Evolutionary conservation across 2,329 filamentous ascomycete genomes (phyloP).

Genomic region (Fusarium brachygibbosum): DNA sequence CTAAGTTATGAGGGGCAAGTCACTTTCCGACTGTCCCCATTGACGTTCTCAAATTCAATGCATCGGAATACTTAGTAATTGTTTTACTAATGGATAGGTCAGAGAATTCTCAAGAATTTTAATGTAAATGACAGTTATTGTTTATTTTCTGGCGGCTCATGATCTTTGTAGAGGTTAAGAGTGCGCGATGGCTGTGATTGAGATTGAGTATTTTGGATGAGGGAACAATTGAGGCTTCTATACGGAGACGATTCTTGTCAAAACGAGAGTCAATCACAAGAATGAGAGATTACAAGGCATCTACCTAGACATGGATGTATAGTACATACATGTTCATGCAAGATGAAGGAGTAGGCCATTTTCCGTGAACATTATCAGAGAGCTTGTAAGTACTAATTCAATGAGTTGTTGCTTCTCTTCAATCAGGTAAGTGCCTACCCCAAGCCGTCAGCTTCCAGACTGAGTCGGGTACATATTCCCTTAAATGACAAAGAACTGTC

Average conservation of each 20-base stretch:
- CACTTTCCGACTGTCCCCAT: not conserved
- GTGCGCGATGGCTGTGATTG: not conserved
- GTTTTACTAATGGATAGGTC: not conserved
- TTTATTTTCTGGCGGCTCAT: not conserved
- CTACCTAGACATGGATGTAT: not conserved
- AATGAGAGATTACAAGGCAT: not conserved
- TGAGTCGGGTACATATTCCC: too few relatives aligned
- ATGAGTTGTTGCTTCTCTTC: not conserved
- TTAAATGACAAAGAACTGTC: not conserved
- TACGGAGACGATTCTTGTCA: not conserved
- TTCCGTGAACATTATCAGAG: not conserved
- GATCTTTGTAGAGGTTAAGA: not conserved
- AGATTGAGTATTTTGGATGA: not conserved
- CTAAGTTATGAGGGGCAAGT: constrained; percentile 22
- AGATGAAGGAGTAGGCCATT: not conserved
- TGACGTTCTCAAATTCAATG: constrained; percentile 5
- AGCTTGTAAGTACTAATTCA: not conserved
- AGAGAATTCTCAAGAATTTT: not conserved
- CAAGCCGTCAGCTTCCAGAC: not conserved
- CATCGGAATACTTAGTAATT: not conserved
- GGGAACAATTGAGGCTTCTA: not conserved
- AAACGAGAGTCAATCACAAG: not conserved
- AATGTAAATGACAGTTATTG: not conserved
- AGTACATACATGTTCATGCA: not conserved
- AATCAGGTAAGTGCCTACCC: not conserved